Base-by-base conservation (phyloP, 345 rosid genomes). In the Rhizophora mangle region DNA sequence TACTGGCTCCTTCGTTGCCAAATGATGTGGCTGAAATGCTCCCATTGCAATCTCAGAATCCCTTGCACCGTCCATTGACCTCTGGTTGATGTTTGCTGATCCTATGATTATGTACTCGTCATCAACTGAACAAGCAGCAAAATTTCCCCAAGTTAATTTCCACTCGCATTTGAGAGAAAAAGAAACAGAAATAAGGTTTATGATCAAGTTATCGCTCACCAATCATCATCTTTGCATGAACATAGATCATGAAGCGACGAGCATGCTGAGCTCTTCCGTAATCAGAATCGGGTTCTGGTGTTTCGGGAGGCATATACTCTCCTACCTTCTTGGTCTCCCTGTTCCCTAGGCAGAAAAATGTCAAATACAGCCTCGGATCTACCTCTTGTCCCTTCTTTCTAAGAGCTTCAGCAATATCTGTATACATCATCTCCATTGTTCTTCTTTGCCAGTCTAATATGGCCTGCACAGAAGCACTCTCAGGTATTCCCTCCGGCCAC, bases 21-120 rank as follows among this genome's bases (percentile, higher is more conserved):
- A 49, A 82, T 86, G 85, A 30, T 76, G 52, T 3, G 96, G 97
- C 36, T 93, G 97, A 74, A 79, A 90, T 47, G 88, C 98, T 36
- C 96, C 98, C 87, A 93, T 90, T 5, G 95, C 96, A 1, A 93
- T 87, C 79, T 90, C 98, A 0, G 96, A 71, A 79, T 93, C 96
- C 62, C 96, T 77, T 32, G 74, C 87, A 7, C 98, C 98, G 49
- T 88, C 96, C 96, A 93, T 87, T 57, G 98, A 93, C 47, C 98
- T 85, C 79, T 93, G 93, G 73, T 93, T 93, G 61, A 93, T 87
- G 82, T 93, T 93, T 6, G 98, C 95, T 2, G 98, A 93, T 72
- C 98, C 98, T 20, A 90, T 69, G 65, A 90, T 87, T 80, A 93
- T 85, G 83, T 90, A 93, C 73, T 93, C 96, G 47, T 93, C 98